These are phyloP conservation scores for Discostella stelligera DNA, from an alignment of 352 stramenopile species.

Conservation along the genomic window DNA sequence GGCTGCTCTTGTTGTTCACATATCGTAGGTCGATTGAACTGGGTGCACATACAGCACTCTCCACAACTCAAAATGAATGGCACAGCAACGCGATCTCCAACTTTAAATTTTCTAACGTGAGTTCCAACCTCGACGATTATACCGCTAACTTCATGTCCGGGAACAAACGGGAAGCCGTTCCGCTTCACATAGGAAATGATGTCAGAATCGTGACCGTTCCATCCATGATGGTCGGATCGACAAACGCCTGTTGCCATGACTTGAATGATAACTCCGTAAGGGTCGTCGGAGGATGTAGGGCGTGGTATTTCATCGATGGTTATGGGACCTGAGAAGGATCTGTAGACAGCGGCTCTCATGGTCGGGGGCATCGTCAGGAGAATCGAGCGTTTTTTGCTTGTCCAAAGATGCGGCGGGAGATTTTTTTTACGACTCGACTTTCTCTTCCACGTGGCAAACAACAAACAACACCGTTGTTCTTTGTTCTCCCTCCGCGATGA, in stretches of 20 bases:
- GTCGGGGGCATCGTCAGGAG: too few species aligned
- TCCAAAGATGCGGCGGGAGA: too few species aligned
- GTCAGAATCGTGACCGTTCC: conserved; percentile 73
- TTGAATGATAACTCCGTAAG: conserved; percentile 61
- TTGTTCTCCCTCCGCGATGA: too few species aligned
- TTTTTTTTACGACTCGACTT: too few species aligned
- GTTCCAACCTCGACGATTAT: conserved; percentile 57
- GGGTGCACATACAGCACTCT: conserved; percentile 49
- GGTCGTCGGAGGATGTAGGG: conserved; percentile 17
- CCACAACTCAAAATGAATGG: conserved; percentile 76
- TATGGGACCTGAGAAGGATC: conserved; percentile 47
- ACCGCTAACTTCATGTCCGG: conserved; percentile 73
- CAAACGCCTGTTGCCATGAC: conserved; percentile 70
- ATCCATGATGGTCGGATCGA: conserved; percentile 71
- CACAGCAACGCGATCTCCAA: conserved; percentile 65
- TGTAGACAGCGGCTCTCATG: conserved; percentile 8
- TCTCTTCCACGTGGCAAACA: too few species aligned
- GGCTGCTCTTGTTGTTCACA: conserved; percentile 70
- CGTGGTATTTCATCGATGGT: conserved; percentile 41
- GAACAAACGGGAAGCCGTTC: conserved; percentile 64
- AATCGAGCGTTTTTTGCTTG: too few species aligned
- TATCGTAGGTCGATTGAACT: conserved; percentile 47
- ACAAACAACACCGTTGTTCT: too few species aligned
- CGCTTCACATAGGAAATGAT: conserved; percentile 24
- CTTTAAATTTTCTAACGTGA: conserved; percentile 24